Base-by-base conservation (phyloP, 2,329 filamentous ascomycete genomes). In the Penicillium sp. region DNA sequence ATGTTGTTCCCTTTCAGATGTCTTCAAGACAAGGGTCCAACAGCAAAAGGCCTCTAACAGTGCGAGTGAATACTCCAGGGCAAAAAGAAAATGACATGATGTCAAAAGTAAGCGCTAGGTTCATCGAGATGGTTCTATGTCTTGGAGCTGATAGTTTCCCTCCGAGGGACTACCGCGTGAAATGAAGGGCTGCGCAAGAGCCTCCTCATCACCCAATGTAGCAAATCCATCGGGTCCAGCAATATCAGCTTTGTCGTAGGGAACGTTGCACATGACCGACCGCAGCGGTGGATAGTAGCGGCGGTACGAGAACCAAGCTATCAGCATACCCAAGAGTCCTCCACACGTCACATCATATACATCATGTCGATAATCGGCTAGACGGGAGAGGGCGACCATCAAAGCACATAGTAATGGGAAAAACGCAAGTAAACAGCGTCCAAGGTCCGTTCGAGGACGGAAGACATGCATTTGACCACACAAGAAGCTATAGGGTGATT, bases 321-420 rank as follows among this genome's bases (percentile, higher is more conserved):
- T 75, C 1, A 74, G 55, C 31, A 85, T 74, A 0, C 86, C 85
- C 7, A 88, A 67, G 21, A 82, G 53, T 17, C 79, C 81, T 0
- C 85, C 85, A 7, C 75, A 75, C 4, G 81, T 82, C 6, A 88
- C 84, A 70, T 88, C 85, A 57, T 82, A 86, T 2, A 86, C 82
- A 69, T 87, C 85, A 60, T 88, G 85, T 27, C 85, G 75, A 66
- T 88, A 88, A 64, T 88, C 85, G 58, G 85, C 84, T 36, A 85
- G 75, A n/a, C 85, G 77, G 6, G 82, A 85, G 41, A 86, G 82
- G 0, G 85, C 85, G 56, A 88, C 84, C 70, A 88, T 68, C 2
- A 81, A 73, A 3, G 85, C 85, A 42, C 80, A 82, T 0, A 87
- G 66, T 10, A 87, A 67, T 12, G 85, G 85, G 4, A 79, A 72